Evolutionary conservation across 768 basidiomycete genomes (phyloP).

Genomic region (Pleurotus pulmonarius): DNA sequence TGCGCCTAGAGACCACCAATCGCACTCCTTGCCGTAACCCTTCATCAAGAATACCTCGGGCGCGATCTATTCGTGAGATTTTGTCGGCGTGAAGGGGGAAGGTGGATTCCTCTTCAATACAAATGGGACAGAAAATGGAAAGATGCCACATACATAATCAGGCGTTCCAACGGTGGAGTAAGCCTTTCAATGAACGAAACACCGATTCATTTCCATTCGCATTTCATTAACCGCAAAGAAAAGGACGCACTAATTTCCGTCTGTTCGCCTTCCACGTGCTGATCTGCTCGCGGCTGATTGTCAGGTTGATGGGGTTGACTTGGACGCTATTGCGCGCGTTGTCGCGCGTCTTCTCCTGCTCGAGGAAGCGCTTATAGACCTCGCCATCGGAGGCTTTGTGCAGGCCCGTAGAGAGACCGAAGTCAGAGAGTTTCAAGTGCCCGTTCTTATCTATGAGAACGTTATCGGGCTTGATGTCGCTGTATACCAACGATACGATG

Average conservation of each 20-base stretch:
- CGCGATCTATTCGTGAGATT: conserved; percentile 49
- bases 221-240: neutral
- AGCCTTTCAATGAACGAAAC: conserved; percentile 48
- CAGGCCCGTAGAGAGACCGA: conserved; percentile 95
- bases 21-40: conserved; percentile 97
- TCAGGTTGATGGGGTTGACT: conserved; percentile 95
- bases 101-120: conserved; percentile 30
- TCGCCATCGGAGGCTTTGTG: conserved; percentile 95
- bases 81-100: neutral
- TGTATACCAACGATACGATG: conserved; percentile 23
- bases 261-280: conserved; percentile 99
- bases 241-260: conserved; percentile 73
- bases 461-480: conserved; percentile 99
- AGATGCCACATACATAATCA: conserved; percentile 47
- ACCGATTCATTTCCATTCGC: neutral
- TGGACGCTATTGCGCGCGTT: conserved; percentile 90
- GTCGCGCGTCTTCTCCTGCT: conserved; percentile 63
- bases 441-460: conserved; percentile 97
- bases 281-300: conserved; percentile 95
- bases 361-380: conserved; percentile 89
- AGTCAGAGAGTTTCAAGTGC: conserved; percentile 96
- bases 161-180: conserved; percentile 85
- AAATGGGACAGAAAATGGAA: neutral
- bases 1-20: conserved; percentile 99
- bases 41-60: conserved; percentile 97